Evolutionary conservation across 768 basidiomycete genomes (phyloP), one percentile per base, ranked within the genome.

Genomic region (Kwoniella newhampshirensis): DNA sequence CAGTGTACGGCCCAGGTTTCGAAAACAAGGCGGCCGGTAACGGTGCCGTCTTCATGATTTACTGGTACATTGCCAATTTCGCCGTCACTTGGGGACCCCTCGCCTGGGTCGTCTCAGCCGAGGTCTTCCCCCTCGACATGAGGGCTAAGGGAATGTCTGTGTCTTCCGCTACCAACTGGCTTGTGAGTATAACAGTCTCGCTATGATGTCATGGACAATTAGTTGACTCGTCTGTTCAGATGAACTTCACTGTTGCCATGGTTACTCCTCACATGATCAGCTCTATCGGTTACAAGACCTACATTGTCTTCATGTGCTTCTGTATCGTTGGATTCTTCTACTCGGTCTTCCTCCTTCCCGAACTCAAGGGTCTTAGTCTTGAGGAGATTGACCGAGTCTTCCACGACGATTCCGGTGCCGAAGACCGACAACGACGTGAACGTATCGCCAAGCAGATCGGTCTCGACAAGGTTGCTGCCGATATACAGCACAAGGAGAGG

Each of bases 301-400:
- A 88, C 68, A 80, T 89, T 40, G 86, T 88, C 78, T 88, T 88
- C 71, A 72, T 73, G 71, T 43, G 20, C 23, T 70, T 70, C 64
- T 86, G 86, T 41, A 78, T 79, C 8, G 84, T 87, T 75, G 86
- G 86, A 0, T 78, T 87, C 71, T 50, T 87, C 42, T 87, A 87
- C 46, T 85, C 84, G 18, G 54, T 86, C 17, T 86, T 87, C 75
- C 78, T 89, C 66, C 65, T 83, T 64, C 71, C 71, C 26, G 71
- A 74, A 41, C 57, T 62, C 40, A 49, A 59, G 47, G 59, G 89
- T 1, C 84, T 91, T 5, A 87, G 83, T 2, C 79, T 89, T 43
- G 87, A 93, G 69, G 86, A 89, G 74, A 89, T 93, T 86, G 91
- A 92, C 68, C 84, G 82, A 23, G 85, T 91, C 17, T 90, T 90